Evolutionary conservation across 2,329 filamentous ascomycete genomes (phyloP), one percentile per base, ranked within the genome.

Genomic region (Beauveria brongniartii): DNA sequence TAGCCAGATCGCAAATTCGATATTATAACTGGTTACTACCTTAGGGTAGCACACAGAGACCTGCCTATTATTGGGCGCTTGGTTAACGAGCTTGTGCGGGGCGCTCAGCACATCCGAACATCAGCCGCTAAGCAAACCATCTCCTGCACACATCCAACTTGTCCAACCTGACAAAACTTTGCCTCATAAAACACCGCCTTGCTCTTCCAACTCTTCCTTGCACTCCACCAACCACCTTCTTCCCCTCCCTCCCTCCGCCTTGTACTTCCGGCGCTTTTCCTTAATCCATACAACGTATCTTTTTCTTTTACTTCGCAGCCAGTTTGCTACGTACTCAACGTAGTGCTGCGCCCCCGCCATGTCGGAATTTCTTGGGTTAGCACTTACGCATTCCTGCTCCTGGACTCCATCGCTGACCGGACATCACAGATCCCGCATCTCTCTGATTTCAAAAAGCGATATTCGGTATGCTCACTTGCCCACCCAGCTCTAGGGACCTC

Each of bases 391-490:
- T 26, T 5, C 22, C 54, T 57, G 44, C 40, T 57, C 18, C 28
- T 14, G 30, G 62, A 65, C 65, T 69, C 67, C 66, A 65, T 67
- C 68, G 68, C 72, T 74, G 65, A 74, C 71, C 40, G 62, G 61
- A 61, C 47, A 55, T 62, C 66, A 69, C 76, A 92, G 91, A 78
- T 90, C 92, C 77, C 89, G 90, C 74, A 97, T 97, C 81, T 96
- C 92, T 65, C 86, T 97, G 78, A 94, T 97, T 77, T 97, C 92
- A 64, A 95, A 93, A 81, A 96, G 91, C 77, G 92, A 96, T 78
- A 96, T 97, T 78, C 90, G 92, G 90, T 96, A 82, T 72, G 86
- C 77, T 65, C 59, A 47, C 62, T 62, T 46, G 62, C 41, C 58
- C 62, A 55, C 62, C 63, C 59, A 28, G 53, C 52, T 24, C 55